Evolutionary conservation across 495 filamentous ascomycete genomes (phyloP).

Genomic region (Neurospora sp.): DNA sequence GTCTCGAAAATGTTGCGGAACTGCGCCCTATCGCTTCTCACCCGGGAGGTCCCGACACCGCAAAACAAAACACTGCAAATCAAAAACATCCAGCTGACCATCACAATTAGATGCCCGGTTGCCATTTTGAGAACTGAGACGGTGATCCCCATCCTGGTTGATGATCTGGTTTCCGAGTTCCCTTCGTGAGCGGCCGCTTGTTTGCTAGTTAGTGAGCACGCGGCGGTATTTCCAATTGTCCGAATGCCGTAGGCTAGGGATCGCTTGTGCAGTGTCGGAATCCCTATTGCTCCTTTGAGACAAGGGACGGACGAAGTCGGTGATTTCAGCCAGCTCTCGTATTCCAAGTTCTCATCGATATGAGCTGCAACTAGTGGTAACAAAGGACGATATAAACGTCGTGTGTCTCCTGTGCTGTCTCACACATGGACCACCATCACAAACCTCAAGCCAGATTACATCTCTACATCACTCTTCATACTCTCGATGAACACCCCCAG

Average conservation of each 20-base stretch:
- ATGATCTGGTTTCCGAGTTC: background rate
- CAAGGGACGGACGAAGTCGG: background rate
- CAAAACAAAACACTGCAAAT: background rate
- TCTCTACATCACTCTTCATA: background rate
- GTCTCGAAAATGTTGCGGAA: background rate
- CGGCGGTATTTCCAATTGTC: background rate
- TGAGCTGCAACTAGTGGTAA: background rate
- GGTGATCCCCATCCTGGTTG: background rate
- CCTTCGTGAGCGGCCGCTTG: background rate
- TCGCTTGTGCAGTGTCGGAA: background rate
- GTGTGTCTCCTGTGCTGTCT: background rate
- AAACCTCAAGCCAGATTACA: background rate
- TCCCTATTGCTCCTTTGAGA: background rate
- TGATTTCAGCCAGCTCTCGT: background rate
- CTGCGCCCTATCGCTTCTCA: background rate
- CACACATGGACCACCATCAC: background rate
- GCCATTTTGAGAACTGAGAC: background rate
- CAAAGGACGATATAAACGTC: background rate
- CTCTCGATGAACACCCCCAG: slow-evolving; percentile 16
- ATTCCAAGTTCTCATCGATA: background rate
- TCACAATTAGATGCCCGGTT: background rate
- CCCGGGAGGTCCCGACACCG: slow-evolving; percentile 13
- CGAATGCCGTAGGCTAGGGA: background rate
- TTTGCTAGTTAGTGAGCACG: background rate
- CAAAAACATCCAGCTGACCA: slow-evolving; percentile 8